phyloP scores from a whole-genome alignment of 306 rosid genomes.

The Quercus rubra region DNA sequence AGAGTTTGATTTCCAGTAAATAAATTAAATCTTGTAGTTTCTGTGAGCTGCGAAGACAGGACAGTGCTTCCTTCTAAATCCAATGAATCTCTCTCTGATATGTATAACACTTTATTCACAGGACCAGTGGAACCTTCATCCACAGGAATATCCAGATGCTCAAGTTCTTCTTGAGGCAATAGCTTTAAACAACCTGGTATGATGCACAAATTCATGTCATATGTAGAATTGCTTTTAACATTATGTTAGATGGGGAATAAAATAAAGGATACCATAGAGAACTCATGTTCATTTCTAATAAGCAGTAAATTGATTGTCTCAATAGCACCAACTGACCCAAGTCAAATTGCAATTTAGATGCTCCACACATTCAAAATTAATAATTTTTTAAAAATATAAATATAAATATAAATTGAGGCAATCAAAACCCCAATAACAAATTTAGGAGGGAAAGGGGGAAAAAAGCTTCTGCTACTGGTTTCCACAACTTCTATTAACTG shows the following conservation, averaged over 20 bases:
- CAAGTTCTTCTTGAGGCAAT: conserved; percentile 76
- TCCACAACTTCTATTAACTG: not conserved
- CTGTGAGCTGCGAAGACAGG: conserved; percentile 36
- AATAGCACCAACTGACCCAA: not conserved
- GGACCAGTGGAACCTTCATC: conserved; percentile 39
- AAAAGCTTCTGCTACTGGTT: not conserved
- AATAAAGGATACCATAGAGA: not conserved
- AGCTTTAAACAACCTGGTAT: conserved; percentile 80
- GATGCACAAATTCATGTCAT: conserved; percentile 24
- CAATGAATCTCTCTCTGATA: conserved; percentile 40
- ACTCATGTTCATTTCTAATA: not conserved
- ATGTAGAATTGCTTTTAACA: not conserved
- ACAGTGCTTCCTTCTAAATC: conserved; percentile 34
- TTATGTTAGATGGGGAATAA: not conserved
- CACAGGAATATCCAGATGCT: conserved; percentile 60
- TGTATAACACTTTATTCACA: conserved; percentile 44
- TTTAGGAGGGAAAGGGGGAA: no score
- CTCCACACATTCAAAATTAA: not conserved
- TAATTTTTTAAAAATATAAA: no score
- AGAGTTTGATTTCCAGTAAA: conserved; percentile 90
- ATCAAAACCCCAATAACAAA: not conserved
- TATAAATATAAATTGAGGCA: not conserved
- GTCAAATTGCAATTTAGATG: not conserved
- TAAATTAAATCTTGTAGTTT: conserved; percentile 58
- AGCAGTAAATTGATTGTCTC: not conserved